A percentile compares a stretch with the other conserved stretches of the same genome.
phyloP scores from a whole-genome alignment of 2,329 filamentous ascomycete species.

The Rhexocercosporidium sp. region DNA sequence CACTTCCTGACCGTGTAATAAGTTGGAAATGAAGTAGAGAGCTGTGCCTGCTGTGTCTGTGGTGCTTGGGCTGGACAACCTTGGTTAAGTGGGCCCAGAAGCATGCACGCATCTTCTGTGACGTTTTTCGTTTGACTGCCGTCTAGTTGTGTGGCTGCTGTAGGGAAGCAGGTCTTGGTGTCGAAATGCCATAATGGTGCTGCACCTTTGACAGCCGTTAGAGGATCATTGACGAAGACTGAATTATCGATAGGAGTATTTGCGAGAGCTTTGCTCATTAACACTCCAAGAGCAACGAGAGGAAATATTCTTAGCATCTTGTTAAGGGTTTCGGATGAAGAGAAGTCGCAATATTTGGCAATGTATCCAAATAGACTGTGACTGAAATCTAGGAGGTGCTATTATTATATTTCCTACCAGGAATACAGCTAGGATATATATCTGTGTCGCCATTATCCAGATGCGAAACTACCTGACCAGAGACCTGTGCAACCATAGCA shows the following conservation, averaged over 20 bases:
- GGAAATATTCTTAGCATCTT: slow-evolving; percentile 5
- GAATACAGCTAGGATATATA: not conserved
- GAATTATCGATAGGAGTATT: slow-evolving; percentile 27
- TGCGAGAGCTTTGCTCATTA: slow-evolving; percentile 9
- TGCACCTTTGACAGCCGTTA: slow-evolving; percentile 21
- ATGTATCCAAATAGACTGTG: not conserved
- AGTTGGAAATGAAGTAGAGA: slow-evolving; percentile 29
- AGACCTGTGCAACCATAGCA: not conserved
- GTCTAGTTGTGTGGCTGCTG: slow-evolving; percentile 22
- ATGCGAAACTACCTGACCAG: not conserved
- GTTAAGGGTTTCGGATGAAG: not conserved
- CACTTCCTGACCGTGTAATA: slow-evolving; percentile 29
- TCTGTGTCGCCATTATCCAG: not conserved
- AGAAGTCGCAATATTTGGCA: no score
- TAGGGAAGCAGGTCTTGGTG: slow-evolving; percentile 27
- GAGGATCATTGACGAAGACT: slow-evolving; percentile 23
- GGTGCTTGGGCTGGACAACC: slow-evolving; percentile 26
- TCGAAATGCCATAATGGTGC: slow-evolving; percentile 31
- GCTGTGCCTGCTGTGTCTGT: slow-evolving; percentile 24
- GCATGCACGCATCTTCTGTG: slow-evolving; percentile 20
- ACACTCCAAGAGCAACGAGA: slow-evolving; percentile 8
- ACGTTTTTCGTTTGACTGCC: slow-evolving; percentile 27
- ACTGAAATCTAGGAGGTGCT: not conserved
- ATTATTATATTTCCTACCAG: not conserved
- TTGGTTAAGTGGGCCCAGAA: slow-evolving; percentile 9